Evolutionary conservation across 192 early-diverging fungal genomes (phyloP).

Genomic region (Podila epicladia): DNA sequence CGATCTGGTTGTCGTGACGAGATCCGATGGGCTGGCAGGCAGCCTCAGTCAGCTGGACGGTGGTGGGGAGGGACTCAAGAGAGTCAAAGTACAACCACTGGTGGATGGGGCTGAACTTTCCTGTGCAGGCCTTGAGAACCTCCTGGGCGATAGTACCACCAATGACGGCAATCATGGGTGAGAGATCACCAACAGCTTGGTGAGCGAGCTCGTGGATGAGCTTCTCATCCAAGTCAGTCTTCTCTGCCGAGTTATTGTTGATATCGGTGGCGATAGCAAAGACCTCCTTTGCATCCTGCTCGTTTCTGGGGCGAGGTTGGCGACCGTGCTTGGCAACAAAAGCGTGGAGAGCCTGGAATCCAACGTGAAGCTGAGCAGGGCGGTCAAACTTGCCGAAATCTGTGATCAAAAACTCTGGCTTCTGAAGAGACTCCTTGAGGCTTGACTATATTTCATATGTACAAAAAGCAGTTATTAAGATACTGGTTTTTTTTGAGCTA

Average conservation of each 20-base stretch:
- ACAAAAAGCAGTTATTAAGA: not conserved
- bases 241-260: conserved; percentile 72
- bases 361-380: conserved; percentile 91
- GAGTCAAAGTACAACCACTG: conserved; percentile 98
- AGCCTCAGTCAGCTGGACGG: conserved; percentile 72
- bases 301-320: conserved; percentile 88
- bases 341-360: conserved; percentile 93
- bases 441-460: conserved; percentile 58
- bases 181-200: conserved; percentile 89
- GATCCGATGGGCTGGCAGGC: conserved; percentile 81
- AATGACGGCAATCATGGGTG: conserved; percentile 96
- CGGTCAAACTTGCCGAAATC: conserved; percentile 99
- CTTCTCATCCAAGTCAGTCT: conserved; percentile 86
- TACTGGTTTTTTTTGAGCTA: not conserved
- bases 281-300: conserved; percentile 87
- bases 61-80: conserved; percentile 91
- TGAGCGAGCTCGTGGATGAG: conserved; percentile 88
- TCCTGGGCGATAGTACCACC: conserved; percentile 98
- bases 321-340: conserved; percentile 75
- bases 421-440: conserved; percentile 76
- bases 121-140: conserved; percentile 97
- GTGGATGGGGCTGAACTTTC: conserved; percentile 93
- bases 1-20: conserved; percentile 96
- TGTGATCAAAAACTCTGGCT: conserved; percentile 86
- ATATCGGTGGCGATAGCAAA: conserved; percentile 76